Evolutionary conservation across 2,329 filamentous ascomycete genomes (phyloP), one percentile per base, ranked within the genome.

Genomic region (Talaromyces verruculosus): DNA sequence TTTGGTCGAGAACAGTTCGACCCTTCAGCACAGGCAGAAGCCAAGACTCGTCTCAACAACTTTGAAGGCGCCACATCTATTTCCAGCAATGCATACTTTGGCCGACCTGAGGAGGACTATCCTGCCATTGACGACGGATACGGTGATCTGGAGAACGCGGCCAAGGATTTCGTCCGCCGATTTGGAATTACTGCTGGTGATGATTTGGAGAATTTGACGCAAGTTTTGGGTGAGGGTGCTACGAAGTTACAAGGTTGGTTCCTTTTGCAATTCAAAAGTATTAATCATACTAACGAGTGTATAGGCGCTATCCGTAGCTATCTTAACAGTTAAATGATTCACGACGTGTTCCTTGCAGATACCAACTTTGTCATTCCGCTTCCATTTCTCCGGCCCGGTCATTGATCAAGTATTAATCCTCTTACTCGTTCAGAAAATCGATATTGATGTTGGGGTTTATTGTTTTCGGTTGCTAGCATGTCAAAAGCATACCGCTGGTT

Each of bases 71-170:
- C 95, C 11, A 89, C 89, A 1, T 83, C 93, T 70, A 99, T 99
- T 78, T 97, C 93, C 6, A 96, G 92, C 66, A 99, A 98, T 78
- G 92, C 92, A 64, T 99, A 98, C 84, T 99, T 99, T 78, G 95
- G 95, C 67, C 90, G 94, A 61, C 90, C 92, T 2, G 95, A 99
- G 75, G 91, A 93, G 28, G 91, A 96, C 71, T 81, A 85, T 37
- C 83, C 83, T 65, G 76, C 79, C 1, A 83, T 80, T 10, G 91
- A 93, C 68, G 92, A 92, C 28, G 83, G 86, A 55, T 97, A 97
- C 70, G 93, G 93, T 57, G 93, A 97, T 74, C 82, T 99, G 67
- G 95, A 99, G 81, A 85, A 83, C n/a, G 93, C 93, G 0, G 95
- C 95, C 67, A 97, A 95, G 82, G 95, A 99, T 79, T 96, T 98